Base-by-base conservation (phyloP, 2,329 filamentous ascomycete genomes). In the Calonectria pteridis region DNA sequence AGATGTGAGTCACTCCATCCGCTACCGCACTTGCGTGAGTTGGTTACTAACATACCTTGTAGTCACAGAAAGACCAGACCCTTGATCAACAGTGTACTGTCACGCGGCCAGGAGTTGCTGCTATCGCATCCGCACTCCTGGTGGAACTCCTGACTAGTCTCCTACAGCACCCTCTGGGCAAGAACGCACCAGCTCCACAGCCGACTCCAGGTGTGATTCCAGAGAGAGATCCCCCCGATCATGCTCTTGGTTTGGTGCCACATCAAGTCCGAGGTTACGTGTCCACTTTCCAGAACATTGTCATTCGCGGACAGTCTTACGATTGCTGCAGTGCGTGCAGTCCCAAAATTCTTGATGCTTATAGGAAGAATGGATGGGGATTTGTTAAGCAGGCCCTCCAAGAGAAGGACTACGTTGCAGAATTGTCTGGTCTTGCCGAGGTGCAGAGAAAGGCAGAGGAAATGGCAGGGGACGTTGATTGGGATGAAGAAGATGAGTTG, bases 1-100 rank as follows among this genome's bases (percentile, higher is more conserved):
- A 75, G 95, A 98, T 86, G 96, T 98, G 87, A 91, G 93, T 89
- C 43, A 51, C 18, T 18, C 4, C 13, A 28, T 64, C n/a, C 2
- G 37, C 31, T 50, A 50, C 14, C 31, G 11, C 50, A 10, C 14
- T 23, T 55, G 6, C 31, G 43, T 18, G 40, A 35, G 35, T 18
- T 49, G 40, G 31, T 59, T 55, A 14, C 73, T 75, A 71, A 79
- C 49, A 16, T 26, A 11, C 46, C 2, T 20, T 58, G 63, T 80
- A 98, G 94, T 98, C 95, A 3, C 91, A 98, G 82, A 98, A 96
- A 84, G 95, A 98, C 81, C 94, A 96, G 79, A 98, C 97, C 0
- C 92, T 99, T 14, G 97, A 99, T 83, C 97, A 99, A 83, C 97
- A 98, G 85, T 99, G 97, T 84, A 99, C 97, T 0, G 97, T 99